These are phyloP conservation scores for Phytopythium chamaehyphon DNA, from an alignment of 352 stramenopile genomes.

Conservation along the genomic window DNA sequence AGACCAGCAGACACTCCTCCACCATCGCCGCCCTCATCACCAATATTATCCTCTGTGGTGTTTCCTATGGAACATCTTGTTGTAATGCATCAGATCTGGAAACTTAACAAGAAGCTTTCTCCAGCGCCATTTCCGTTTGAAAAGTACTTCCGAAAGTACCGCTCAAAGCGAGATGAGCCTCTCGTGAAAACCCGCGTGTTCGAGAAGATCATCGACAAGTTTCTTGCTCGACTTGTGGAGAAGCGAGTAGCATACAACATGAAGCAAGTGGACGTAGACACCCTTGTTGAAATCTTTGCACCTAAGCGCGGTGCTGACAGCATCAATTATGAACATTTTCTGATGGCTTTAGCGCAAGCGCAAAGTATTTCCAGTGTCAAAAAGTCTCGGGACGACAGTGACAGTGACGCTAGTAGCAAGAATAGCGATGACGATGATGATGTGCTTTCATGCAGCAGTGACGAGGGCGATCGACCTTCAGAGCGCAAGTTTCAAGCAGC, in stretches of 20 bases:
- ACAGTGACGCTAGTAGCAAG: constrained; percentile 23
- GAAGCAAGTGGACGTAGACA: constrained; percentile 52
- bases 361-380: constrained; percentile 10
- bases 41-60: not conserved
- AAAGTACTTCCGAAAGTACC: constrained; percentile 78
- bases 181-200: constrained; percentile 59
- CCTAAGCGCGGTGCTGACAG: constrained; percentile 8
- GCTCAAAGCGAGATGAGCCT: constrained; percentile 23
- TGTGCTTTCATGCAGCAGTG: constrained; percentile 29
- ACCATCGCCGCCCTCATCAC: not conserved
- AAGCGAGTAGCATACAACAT: constrained; percentile 58
- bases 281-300: constrained; percentile 1
- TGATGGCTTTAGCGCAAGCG: constrained; percentile 39
- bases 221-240: constrained; percentile 53
- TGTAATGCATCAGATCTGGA: constrained; percentile 33
- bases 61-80: constrained; percentile 10
- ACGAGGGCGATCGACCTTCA: constrained; percentile 31
- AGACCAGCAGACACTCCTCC: constrained; percentile 10
- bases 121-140: constrained; percentile 56
- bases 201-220: constrained; percentile 76
- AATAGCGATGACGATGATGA: constrained; percentile 1
- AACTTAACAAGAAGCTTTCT: constrained; percentile 40
- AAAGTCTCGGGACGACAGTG: not conserved
- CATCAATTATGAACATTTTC: constrained; percentile 50
- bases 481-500: constrained; percentile 23